Conservation (phyloP, 2,329 filamentous ascomycete genomes). For the Exophiala sideris region DNA sequence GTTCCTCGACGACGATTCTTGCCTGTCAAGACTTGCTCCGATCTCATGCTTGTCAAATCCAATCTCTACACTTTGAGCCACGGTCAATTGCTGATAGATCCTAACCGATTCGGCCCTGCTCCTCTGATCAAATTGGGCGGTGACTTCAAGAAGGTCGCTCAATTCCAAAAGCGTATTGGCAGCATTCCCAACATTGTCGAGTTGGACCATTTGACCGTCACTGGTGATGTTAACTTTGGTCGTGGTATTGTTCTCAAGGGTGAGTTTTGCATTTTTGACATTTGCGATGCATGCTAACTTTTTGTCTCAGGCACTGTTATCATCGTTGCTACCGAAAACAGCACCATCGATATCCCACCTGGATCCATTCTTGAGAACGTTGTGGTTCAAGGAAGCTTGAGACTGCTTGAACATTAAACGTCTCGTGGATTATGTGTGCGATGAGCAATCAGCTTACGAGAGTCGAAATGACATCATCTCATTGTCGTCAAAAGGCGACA, state of each 20-base stretch:
- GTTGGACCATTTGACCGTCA: conserved; percentile 82
- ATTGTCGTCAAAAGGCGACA: too few species aligned
- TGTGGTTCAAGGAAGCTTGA: conserved; percentile 94
- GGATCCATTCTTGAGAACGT: conserved; percentile 98
- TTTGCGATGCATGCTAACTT: conserved; percentile 1
- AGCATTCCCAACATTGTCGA: conserved; percentile 52
- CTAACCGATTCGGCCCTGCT: conserved; percentile 91
- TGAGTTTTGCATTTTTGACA: conserved; percentile 11
- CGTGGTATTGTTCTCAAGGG: conserved; percentile 95
- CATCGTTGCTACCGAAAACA: conserved; percentile 95
- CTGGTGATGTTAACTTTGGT: conserved; percentile 92
- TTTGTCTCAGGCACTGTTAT: conserved; percentile 68
- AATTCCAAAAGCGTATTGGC: conserved; percentile 52
- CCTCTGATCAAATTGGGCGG: conserved; percentile 97
- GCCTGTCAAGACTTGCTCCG: conserved; percentile 99
- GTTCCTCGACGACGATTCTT: conserved; percentile 96
- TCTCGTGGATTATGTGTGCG: not conserved
- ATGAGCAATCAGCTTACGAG: not conserved
- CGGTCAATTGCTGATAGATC: conserved; percentile 95
- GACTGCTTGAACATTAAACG: conserved; percentile 63
- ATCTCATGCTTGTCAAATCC: conserved; percentile 99
- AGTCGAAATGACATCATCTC: too few species aligned
- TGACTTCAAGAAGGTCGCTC: conserved; percentile 99
- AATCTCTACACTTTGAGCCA: conserved; percentile 98
- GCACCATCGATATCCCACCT: conserved; percentile 95